These are phyloP conservation scores for Orbilia blumenaviensis DNA, from an alignment of 2,329 filamentous ascomycete genomes.

Conservation along the genomic window DNA sequence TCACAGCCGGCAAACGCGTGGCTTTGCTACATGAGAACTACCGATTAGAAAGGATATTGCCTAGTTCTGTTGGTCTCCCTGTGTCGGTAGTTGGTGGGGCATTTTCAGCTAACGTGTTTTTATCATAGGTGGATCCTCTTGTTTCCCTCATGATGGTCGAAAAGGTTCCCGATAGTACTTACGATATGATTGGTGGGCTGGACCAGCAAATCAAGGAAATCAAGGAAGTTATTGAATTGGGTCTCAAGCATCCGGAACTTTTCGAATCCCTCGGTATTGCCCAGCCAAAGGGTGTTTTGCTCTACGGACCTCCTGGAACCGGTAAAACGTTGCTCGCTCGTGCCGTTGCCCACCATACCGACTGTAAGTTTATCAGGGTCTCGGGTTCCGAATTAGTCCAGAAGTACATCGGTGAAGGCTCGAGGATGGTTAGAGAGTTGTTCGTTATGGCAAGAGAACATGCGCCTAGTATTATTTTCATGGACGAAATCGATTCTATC, in stretches of 20 bases:
- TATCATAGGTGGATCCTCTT: slow-evolving; percentile 76
- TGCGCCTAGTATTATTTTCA: slow-evolving; percentile 98
- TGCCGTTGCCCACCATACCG: slow-evolving; percentile 96
- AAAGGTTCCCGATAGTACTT: slow-evolving; percentile 98
- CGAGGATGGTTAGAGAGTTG: slow-evolving; percentile 96
- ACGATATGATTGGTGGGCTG: slow-evolving; percentile 99
- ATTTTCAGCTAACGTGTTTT: neutral
- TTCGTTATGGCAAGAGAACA: slow-evolving; percentile 99
- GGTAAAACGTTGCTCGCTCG: slow-evolving; percentile 95
- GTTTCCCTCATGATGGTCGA: slow-evolving; percentile 99
- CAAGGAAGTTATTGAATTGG: slow-evolving; percentile 99
- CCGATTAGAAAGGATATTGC: slow-evolving; percentile 98
- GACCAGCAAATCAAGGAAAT: slow-evolving; percentile 99
- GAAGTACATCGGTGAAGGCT: slow-evolving; percentile 99
- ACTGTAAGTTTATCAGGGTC: slow-evolving; percentile 98
- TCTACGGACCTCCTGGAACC: slow-evolving; percentile 96
- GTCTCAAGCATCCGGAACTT: slow-evolving; percentile 95
- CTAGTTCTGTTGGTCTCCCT: slow-evolving; percentile 73
- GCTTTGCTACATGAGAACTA: slow-evolving; percentile 96
- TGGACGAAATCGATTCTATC: slow-evolving; percentile 99
- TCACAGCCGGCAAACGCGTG: slow-evolving; percentile 96
- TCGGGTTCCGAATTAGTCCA: slow-evolving; percentile 96
- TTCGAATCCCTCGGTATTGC: slow-evolving; percentile 99
- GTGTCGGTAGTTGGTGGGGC: neutral
- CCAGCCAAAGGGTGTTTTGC: slow-evolving; percentile 94